phyloP scores from a whole-genome alignment of 345 rosid genomes.

The Laguncularia racemosa region DNA sequence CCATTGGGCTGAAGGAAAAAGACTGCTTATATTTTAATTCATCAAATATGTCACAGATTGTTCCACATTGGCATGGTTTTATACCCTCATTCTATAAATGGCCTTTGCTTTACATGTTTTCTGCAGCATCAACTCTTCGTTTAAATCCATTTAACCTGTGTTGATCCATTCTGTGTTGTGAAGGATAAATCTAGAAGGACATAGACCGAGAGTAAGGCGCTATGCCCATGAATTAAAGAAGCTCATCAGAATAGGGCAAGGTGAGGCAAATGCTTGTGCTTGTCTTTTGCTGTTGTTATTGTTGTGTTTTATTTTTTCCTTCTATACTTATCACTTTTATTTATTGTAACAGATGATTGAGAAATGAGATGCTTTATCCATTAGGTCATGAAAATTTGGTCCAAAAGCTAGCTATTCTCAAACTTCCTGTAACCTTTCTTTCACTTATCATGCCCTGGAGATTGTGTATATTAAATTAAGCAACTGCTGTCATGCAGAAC shows the following conservation, averaged over 20 bases:
- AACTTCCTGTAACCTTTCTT: too few relatives aligned
- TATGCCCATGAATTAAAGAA: slow-evolving; percentile 76
- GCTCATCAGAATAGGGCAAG: slow-evolving; percentile 86
- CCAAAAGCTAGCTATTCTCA: too few relatives aligned
- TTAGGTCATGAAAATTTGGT: too few relatives aligned
- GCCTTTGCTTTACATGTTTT: background rate
- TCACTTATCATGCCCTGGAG: too few relatives aligned
- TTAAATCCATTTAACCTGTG: background rate
- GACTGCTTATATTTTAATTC: too few relatives aligned
- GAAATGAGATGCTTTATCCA: too few relatives aligned
- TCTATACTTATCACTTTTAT: background rate
- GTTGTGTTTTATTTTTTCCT: background rate
- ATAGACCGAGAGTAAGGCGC: slow-evolving; percentile 80
- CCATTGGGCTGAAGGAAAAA: too few relatives aligned
- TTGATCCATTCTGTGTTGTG: slow-evolving; percentile 3
- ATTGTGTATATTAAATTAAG: too few relatives aligned
- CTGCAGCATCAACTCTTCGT: background rate
- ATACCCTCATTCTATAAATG: too few relatives aligned
- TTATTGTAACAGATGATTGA: background rate
- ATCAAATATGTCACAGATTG: too few relatives aligned
- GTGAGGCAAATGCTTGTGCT: slow-evolving; percentile 29
- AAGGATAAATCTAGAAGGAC: slow-evolving; percentile 84
- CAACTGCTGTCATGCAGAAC: too few relatives aligned
- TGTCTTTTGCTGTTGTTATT: background rate
- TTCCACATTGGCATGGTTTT: too few relatives aligned